Base-by-base conservation (phyloP, 805 yeast species). In the Hanseniaspora guilliermondii region DNA sequence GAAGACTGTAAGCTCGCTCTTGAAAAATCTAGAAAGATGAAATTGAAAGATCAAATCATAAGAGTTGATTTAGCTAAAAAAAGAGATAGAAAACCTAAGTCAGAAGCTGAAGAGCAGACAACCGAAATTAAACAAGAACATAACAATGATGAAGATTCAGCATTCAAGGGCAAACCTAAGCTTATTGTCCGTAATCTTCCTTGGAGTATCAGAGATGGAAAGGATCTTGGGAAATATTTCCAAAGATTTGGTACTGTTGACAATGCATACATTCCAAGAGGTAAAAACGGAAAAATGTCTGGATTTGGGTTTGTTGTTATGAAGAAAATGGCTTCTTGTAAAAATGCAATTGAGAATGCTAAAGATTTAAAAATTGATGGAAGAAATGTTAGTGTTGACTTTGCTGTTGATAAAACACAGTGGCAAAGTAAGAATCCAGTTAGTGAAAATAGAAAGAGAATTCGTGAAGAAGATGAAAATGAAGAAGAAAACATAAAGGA, bases 221-320 rank as follows among this genome's bases (percentile, higher is more conserved):
- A 79, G 4, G 80, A 78, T 54, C 73, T 93, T 62, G 81, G 77
- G 63, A 81, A 81, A 60, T 63, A 80, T 7, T 93, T 93, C 64
- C 69, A 75, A 56, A 80, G 79, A 62, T 93, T 72, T 65, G 98
- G 98, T 50, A 82, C 85, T 30, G 96, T 93, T 36, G 79, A 78
- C 25, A 96, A 88, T 63, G 95, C 91, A 0, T 79, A 80, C 60
- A 87, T 93, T 60, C 98, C 98, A 47, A 79, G 86, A 62, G 87
- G 85, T 64, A 75, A 77, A 47, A 94, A 87, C 49, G 96, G 96
- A 16, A 82, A 78, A 65, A 85, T 93, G 93, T 73, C 83, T 57
- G 98, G 98, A 11, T 93, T 91, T 76, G 98, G 88, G 0, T 93
- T 93, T 67, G 88, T 93, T 9, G 84, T 93, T 0, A 85, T 93